Evolutionary conservation across 805 yeast genomes (phyloP).

Genomic region (Candida schatavii): DNA sequence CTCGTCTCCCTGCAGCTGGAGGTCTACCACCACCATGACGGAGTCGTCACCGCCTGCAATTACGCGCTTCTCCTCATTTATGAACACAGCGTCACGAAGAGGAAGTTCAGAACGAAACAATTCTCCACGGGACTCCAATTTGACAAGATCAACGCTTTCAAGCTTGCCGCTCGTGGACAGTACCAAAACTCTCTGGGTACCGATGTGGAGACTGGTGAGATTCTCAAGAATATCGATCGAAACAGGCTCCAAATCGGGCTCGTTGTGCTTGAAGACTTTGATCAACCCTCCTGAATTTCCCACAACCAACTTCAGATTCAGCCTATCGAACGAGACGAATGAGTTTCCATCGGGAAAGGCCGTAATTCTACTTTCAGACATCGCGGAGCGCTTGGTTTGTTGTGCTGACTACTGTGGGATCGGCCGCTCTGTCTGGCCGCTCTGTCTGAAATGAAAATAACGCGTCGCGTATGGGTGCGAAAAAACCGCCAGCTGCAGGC

Average conservation of each 20-base stretch:
- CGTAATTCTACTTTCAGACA: constrained; percentile 16
- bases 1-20: constrained; percentile 16
- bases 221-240: constrained; percentile 51
- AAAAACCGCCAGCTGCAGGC: too few relatives aligned
- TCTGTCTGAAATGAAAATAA: background rate
- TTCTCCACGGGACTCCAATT: constrained; percentile 27
- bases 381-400: too few relatives aligned
- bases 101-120: constrained; percentile 46
- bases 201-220: constrained; percentile 36
- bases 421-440: background rate
- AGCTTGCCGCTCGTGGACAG: constrained; percentile 45
- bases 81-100: constrained; percentile 51
- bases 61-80: constrained; percentile 58
- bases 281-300: constrained; percentile 55
- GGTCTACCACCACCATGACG: constrained; percentile 48
- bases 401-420: too few relatives aligned
- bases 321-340: constrained; percentile 21
- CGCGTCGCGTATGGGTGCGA: background rate
- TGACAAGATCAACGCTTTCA: constrained; percentile 35
- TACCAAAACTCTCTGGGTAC: constrained; percentile 15
- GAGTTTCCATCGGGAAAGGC: constrained; percentile 45
- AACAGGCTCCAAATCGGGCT: constrained; percentile 59
- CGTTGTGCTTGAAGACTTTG: constrained; percentile 47
- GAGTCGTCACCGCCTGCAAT: constrained; percentile 69
- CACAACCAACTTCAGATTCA: constrained; percentile 37